phyloP scores from a whole-genome alignment of 805 yeast genomes.

The Metschnikowia drakensbergensis region DNA sequence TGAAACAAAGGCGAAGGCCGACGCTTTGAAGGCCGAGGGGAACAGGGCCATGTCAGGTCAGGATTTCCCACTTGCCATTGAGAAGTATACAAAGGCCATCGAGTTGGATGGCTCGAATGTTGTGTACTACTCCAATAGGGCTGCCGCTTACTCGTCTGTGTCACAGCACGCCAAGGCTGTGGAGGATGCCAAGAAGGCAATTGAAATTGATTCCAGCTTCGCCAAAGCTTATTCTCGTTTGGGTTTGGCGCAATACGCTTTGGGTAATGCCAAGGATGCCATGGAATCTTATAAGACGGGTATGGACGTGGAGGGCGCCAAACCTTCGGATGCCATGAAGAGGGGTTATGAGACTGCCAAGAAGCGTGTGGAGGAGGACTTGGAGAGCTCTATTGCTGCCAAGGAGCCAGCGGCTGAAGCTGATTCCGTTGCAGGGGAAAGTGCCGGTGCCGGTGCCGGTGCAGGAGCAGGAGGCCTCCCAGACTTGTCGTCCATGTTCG shows the following conservation, averaged over 20 bases:
- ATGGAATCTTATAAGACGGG: conserved; percentile 89
- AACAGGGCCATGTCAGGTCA: conserved; percentile 81
- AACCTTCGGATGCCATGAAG: conserved; percentile 83
- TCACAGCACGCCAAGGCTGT: conserved; percentile 74
- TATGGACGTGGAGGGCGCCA: conserved; percentile 79
- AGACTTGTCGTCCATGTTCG: conserved; percentile 37
- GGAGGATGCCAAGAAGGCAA: conserved; percentile 79
- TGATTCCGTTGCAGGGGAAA: background rate
- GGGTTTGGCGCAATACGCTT: conserved; percentile 91
- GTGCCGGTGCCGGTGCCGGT: conserved; percentile 31
- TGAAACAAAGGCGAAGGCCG: conserved; percentile 72
- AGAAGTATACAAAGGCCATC: conserved; percentile 78
- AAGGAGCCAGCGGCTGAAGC: conserved; percentile 29
- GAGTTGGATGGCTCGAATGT: conserved; percentile 66
- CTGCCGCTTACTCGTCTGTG: conserved; percentile 88
- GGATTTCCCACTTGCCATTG: conserved; percentile 68
- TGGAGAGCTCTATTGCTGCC: conserved; percentile 38
- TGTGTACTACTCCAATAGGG: conserved; percentile 87
- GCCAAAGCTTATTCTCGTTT: conserved; percentile 93
- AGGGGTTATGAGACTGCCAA: conserved; percentile 93
- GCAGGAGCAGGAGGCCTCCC: conserved; percentile 58
- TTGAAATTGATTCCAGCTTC: conserved; percentile 70
- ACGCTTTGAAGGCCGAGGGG: conserved; percentile 78
- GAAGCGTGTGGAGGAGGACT: conserved; percentile 75
- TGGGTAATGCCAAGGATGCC: conserved; percentile 87